These are phyloP conservation scores for Speleostelium caveatum DNA, from an alignment of 78 protist species.

Conservation along the genomic window DNA sequence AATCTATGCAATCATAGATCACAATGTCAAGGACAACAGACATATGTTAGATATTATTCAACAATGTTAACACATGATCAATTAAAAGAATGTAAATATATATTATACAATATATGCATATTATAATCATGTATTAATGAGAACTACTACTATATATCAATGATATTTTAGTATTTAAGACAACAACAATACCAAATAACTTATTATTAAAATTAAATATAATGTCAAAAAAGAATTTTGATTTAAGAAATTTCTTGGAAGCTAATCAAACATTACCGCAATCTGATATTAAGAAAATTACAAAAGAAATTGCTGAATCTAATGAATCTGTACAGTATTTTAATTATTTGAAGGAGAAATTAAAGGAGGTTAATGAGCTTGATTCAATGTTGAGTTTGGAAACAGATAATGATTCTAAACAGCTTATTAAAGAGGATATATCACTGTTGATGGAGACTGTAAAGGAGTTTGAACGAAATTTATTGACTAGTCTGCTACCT, in stretches of 20 bases:
- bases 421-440: constrained; percentile 41
- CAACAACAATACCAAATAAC: constrained; percentile 22
- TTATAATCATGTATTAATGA: too few species aligned
- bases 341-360: neutral
- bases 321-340: constrained; percentile 19
- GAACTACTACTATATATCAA: too few species aligned
- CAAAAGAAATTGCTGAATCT: constrained; percentile 11
- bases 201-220: constrained; percentile 4
- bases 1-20: too few species aligned
- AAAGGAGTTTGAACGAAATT: constrained; percentile 8
- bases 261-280: constrained; percentile 29
- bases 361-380: neutral
- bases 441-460: neutral
- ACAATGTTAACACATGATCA: too few species aligned
- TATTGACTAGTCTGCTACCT: constrained; percentile 66
- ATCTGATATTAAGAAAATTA: constrained; percentile 40
- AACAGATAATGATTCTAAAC: constrained; percentile 19
- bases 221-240: constrained; percentile 1
- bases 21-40: too few species aligned
- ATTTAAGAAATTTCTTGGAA: constrained; percentile 1
- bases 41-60: too few species aligned
- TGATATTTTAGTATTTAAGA: constrained; percentile 7
- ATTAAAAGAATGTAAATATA: too few species aligned
- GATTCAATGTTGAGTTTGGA: neutral
- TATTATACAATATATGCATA: too few species aligned